These are phyloP conservation scores for Geranium brycei DNA, from an alignment of 345 rosid genomes.

Conservation along the genomic window DNA sequence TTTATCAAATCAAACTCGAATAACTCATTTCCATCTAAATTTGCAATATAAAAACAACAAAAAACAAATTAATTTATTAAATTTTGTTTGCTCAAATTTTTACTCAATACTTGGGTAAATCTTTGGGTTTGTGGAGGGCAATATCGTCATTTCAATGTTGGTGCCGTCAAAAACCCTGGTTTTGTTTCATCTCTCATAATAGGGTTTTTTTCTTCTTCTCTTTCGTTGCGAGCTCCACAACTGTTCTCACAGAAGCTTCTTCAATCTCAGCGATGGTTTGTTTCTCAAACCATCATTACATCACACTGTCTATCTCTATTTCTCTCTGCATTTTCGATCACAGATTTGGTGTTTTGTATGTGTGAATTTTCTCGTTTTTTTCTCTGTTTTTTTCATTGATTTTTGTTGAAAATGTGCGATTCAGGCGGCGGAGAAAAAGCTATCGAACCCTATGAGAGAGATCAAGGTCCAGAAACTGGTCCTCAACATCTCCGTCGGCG, in stretches of 20 bases:
- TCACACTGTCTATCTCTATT: not conserved
- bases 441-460: constrained; percentile 29
- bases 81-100: too few relatives aligned
- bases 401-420: not conserved
- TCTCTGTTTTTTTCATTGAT: not conserved
- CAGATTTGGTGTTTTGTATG: not conserved
- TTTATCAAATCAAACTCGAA: too few relatives aligned
- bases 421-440: constrained; percentile 31
- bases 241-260: not conserved
- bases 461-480: constrained; percentile 33
- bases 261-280: not conserved
- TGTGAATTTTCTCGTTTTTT: not conserved
- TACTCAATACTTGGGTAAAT: too few relatives aligned
- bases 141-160: not conserved
- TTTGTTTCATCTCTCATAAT: not conserved
- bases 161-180: not conserved
- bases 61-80: too few relatives aligned
- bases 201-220: not conserved
- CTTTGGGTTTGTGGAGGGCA: not conserved
- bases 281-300: not conserved
- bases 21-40: too few relatives aligned
- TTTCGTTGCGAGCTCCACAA: not conserved
- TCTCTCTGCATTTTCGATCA: not conserved
- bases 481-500: constrained; percentile 33
- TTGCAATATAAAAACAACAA: too few relatives aligned